Evolutionary conservation across 2,329 filamentous ascomycete genomes (phyloP).

Genomic region (Ceratocystiopsis minuta): DNA sequence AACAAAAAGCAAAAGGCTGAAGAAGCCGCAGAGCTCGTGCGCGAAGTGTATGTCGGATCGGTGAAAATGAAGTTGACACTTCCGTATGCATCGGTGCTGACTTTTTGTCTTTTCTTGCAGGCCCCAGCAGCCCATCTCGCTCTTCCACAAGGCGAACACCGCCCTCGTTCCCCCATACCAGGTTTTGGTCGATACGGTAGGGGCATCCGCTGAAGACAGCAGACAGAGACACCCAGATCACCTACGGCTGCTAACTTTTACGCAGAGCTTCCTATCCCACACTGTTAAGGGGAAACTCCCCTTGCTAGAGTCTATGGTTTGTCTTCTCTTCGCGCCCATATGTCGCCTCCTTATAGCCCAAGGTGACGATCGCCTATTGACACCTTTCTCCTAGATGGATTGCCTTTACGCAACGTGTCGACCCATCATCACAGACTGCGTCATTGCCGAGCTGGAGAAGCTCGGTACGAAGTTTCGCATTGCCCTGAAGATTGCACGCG

Average conservation of each 20-base stretch:
- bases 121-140: slow-evolving; percentile 10
- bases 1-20: slow-evolving; percentile 25
- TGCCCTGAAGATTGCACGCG: slow-evolving; percentile 67
- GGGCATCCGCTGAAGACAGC: too few relatives aligned
- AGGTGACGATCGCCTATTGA: too few relatives aligned
- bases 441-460: slow-evolving; percentile 74
- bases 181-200: slow-evolving; percentile 11
- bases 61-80: too few relatives aligned
- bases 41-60: slow-evolving; percentile 7
- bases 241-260: neutral
- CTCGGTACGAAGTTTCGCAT: slow-evolving; percentile 77
- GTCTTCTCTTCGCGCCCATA: too few relatives aligned
- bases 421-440: slow-evolving; percentile 64
- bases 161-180: slow-evolving; percentile 11
- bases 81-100: neutral
- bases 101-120: slow-evolving; percentile 1
- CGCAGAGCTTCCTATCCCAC: slow-evolving; percentile 64
- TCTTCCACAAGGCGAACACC: slow-evolving; percentile 12
- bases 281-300: slow-evolving; percentile 78
- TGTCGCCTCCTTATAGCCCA: neutral
- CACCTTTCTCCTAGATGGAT: slow-evolving; percentile 64
- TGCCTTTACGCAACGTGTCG: slow-evolving; percentile 81
- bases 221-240: too few relatives aligned
- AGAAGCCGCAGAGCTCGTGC: slow-evolving; percentile 8
- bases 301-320: slow-evolving; percentile 53